A percentile compares a stretch with the other conserved stretches of the same genome.
Evolutionary conservation across 176 grass and related monocot species (phyloP).

Genomic region (Coix lacrymajobi): DNA sequence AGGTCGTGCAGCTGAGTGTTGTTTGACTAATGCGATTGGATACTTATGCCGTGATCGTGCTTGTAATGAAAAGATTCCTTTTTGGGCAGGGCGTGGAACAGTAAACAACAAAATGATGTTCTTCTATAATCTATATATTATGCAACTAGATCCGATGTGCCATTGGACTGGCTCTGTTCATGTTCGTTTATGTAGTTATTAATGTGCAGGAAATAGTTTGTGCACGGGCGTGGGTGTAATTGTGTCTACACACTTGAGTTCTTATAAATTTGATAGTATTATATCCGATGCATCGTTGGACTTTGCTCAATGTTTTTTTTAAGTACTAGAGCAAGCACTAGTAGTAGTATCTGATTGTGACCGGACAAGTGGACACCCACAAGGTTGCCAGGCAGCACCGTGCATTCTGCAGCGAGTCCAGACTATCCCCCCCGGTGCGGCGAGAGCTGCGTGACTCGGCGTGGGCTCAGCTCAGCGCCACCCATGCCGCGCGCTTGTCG

Average conservation of each 20-base stretch:
- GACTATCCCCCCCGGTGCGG: too few relatives aligned
- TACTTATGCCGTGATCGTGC: conserved; percentile 2
- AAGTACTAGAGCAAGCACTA: not conserved
- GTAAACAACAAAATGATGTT: not conserved
- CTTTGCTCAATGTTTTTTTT: not conserved
- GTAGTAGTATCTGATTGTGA: not conserved
- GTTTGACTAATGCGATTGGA: not conserved
- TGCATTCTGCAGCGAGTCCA: not conserved
- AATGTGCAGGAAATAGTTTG: not conserved
- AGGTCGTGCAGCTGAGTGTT: not conserved
- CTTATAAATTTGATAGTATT: not conserved
- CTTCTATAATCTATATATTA: too few relatives aligned
- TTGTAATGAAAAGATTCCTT: not conserved
- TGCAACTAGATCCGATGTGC: conserved; percentile 8
- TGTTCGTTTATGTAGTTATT: not conserved
- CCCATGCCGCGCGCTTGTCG: conserved; percentile 11
- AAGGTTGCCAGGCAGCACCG: not conserved
- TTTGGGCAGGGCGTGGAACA: not conserved
- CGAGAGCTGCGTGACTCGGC: not conserved
- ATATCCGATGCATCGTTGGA: not conserved
- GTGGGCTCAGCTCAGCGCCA: not conserved
- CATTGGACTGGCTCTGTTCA: not conserved
- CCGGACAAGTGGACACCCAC: not conserved
- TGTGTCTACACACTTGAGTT: not conserved
- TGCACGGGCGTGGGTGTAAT: not conserved